Percentiles rank a stretch among this genome's conserved stretches.
These are phyloP conservation scores for Phytophthora cryptogea DNA, from an alignment of 352 stramenopile genomes.

Conservation along the genomic window DNA sequence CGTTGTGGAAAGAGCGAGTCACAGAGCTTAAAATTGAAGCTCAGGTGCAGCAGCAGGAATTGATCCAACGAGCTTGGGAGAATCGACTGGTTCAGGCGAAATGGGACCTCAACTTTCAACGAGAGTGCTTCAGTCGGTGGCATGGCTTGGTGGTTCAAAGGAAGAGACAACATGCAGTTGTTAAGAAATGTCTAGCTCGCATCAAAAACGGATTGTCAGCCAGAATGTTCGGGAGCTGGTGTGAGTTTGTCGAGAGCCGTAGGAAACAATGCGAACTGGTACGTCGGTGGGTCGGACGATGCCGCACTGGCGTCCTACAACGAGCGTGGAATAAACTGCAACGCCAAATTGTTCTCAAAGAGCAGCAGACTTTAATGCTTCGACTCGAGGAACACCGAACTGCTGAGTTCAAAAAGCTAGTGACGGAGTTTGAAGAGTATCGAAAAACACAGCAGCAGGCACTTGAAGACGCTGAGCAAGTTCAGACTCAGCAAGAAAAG, in stretches of 20 bases:
- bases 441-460: constrained; percentile 10
- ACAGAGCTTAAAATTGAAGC: constrained; percentile 8
- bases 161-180: constrained; percentile 1
- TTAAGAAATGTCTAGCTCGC: constrained; percentile 27
- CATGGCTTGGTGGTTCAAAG: constrained; percentile 9
- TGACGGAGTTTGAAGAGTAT: constrained; percentile 20
- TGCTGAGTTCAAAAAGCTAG: constrained; percentile 15
- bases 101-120: constrained; percentile 23
- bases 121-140: constrained; percentile 36
- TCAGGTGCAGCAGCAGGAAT: constrained; percentile 19
- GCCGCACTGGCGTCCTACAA: constrained; percentile 18
- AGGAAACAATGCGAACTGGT: constrained; percentile 35
- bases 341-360: constrained; percentile 32
- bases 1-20: constrained; percentile 24
- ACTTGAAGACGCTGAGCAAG: constrained; percentile 6
- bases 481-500: constrained; percentile 11
- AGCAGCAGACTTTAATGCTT: constrained; percentile 30
- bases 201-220: constrained; percentile 29
- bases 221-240: constrained; percentile 29
- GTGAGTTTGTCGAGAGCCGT: constrained; percentile 16
- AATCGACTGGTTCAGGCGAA: constrained; percentile 29
- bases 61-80: constrained; percentile 36
- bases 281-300: constrained; percentile 20
- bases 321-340: constrained; percentile 37
- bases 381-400: constrained; percentile 15